These are phyloP conservation scores for Ceratobasidium papillatum DNA, from an alignment of 1,284 basidiomycete species.

Conservation along the genomic window DNA sequence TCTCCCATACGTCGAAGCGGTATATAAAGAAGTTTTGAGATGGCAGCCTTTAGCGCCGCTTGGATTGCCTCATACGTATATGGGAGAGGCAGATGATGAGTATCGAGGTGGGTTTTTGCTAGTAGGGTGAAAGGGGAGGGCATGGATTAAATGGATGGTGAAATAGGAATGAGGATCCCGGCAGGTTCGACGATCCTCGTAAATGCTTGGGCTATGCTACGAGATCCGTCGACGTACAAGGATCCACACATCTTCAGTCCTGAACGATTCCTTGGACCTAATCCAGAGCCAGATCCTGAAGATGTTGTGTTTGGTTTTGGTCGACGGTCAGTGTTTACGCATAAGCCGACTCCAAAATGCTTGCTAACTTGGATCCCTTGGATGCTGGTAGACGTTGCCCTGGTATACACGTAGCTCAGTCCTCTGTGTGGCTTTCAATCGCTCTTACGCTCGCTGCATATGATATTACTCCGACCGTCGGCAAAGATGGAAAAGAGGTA, in stretches of 20 bases:
- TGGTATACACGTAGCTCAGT: constrained; percentile 22
- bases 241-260: constrained; percentile 14
- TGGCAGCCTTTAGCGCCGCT: constrained; percentile 41
- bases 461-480: neutral
- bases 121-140: neutral
- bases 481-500: neutral
- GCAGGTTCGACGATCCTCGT: neutral
- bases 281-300: neutral
- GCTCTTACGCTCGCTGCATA: constrained; percentile 27
- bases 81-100: neutral
- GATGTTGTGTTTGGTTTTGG: constrained; percentile 30
- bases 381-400: constrained; percentile 11
- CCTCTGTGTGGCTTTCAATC: constrained; percentile 33
- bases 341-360: neutral
- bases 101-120: constrained; percentile 1
- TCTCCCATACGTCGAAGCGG: constrained; percentile 41
- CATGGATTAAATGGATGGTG: neutral
- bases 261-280: neutral
- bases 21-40: constrained; percentile 41
- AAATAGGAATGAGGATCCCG: constrained; percentile 20
- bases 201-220: constrained; percentile 21
- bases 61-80: constrained; percentile 37
- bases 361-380: neutral
- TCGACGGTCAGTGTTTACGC: neutral
- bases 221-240: constrained; percentile 18